A percentile compares a stretch with the other conserved stretches of the same genome.
Evolutionary conservation across 306 rosid species (phyloP).

Genomic region (Fagus crenata): DNA sequence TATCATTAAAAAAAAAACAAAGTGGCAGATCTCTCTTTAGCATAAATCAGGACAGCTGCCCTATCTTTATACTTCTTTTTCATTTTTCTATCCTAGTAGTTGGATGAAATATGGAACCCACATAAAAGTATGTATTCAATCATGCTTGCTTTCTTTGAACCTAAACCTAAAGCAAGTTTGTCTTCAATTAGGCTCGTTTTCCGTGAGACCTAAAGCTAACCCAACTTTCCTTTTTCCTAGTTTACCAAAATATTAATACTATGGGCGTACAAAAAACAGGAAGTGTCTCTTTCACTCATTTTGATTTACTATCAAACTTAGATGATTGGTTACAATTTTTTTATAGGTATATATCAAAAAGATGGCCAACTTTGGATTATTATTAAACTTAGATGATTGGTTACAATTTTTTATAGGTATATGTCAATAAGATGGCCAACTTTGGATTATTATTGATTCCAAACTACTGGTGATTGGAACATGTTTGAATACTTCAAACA

Average conservation of each 20-base stretch:
- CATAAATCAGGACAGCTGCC: background rate
- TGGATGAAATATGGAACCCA: background rate
- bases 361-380: constrained; percentile 7
- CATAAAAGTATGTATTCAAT: background rate
- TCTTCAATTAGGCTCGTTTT: background rate
- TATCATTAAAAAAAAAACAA: background rate
- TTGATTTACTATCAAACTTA: background rate
- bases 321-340: background rate
- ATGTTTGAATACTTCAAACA: background rate
- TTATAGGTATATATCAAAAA: background rate
- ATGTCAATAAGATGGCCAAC: no score
- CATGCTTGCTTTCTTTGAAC: background rate
- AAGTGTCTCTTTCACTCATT: constrained; percentile 4
- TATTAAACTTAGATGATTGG: no score
- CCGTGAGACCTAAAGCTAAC: background rate
- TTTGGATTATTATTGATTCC: background rate
- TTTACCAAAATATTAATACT: background rate
- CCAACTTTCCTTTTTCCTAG: background rate
- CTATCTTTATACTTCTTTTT: background rate
- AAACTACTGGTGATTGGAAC: no score
- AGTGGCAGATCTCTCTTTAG: background rate
- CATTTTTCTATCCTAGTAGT: background rate
- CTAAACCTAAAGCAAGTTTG: background rate
- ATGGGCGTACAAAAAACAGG: background rate
- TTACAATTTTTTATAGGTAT: no score